Evolutionary conservation across 75 land plant genomes (phyloP).

Genomic region (Adiantum capillusveneris): DNA sequence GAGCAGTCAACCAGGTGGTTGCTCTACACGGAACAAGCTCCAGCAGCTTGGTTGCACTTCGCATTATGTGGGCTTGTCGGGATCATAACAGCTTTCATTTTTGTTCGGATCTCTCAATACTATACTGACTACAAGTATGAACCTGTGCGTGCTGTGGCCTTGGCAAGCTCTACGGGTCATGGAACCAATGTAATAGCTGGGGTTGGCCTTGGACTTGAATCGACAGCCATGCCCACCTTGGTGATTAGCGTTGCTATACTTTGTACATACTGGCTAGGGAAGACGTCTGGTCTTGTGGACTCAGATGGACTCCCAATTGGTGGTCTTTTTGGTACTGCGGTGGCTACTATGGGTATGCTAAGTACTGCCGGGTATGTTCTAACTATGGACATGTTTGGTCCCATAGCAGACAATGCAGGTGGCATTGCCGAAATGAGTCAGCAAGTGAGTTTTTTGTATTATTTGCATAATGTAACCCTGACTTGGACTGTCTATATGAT

Average conservation of each 20-base stretch:
- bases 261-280: conserved; percentile 93
- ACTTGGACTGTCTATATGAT: background rate
- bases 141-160: conserved; percentile 87
- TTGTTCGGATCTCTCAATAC: conserved; percentile 95
- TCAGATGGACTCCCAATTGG: conserved; percentile 72
- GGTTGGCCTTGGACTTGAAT: conserved; percentile 85
- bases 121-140: conserved; percentile 98
- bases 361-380: conserved; percentile 97
- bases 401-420: conserved; percentile 99
- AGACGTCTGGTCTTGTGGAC: conserved; percentile 88
- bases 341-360: conserved; percentile 99
- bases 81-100: conserved; percentile 84
- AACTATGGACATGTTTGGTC: conserved; percentile 99
- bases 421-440: conserved; percentile 99
- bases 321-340: conserved; percentile 98
- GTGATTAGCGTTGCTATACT: conserved; percentile 82
- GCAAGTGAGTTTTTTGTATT: conserved; percentile 50
- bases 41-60: conserved; percentile 96
- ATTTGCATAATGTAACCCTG: too few species aligned
- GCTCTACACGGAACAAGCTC: conserved; percentile 95
- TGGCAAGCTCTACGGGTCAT: conserved; percentile 89
- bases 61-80: conserved; percentile 97
- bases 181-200: conserved; percentile 99
- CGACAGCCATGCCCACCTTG: conserved; percentile 92
- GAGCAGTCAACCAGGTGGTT: conserved; percentile 97